phyloP scores from a whole-genome alignment of 2,329 filamentous ascomycete genomes.

The Stagonosporopsis vannaccii region DNA sequence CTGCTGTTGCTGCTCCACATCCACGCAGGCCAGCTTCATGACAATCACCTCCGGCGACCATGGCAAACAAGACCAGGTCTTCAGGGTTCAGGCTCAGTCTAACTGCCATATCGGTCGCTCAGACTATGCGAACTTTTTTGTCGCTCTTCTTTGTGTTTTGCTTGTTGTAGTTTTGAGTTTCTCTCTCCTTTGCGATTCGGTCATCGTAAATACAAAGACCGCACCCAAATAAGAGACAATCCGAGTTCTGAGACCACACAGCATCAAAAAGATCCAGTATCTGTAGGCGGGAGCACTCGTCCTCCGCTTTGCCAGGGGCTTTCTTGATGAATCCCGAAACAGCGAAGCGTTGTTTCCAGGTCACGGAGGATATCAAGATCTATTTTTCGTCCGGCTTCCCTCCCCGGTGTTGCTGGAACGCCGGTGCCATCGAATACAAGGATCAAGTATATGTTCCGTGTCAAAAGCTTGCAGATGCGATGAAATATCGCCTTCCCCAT shows the following conservation, averaged over 20 bases:
- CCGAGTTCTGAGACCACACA: constrained; percentile 58
- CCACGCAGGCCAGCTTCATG: constrained; percentile 44
- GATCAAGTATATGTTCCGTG: constrained; percentile 59
- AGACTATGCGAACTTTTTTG: constrained; percentile 43
- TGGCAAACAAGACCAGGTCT: constrained; percentile 51
- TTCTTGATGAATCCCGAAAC: constrained; percentile 52
- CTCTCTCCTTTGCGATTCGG: constrained; percentile 34
- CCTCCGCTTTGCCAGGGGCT: constrained; percentile 58
- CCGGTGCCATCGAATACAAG: constrained; percentile 64
- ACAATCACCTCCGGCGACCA: constrained; percentile 55
- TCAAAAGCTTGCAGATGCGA: constrained; percentile 55
- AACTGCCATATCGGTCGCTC: constrained; percentile 35
- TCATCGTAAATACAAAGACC: constrained; percentile 51
- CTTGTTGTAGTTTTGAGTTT: constrained; percentile 28
- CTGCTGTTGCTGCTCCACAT: constrained; percentile 47
- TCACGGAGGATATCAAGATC: constrained; percentile 43
- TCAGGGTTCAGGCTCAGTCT: constrained; percentile 44
- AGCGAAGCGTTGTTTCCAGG: constrained; percentile 49
- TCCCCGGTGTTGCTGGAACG: constrained; percentile 48
- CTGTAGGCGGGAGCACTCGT: constrained; percentile 58
- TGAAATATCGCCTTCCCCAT: constrained; percentile 53
- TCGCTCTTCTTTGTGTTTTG: constrained; percentile 44
- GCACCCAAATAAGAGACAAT: constrained; percentile 58
- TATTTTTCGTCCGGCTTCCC: constrained; percentile 39
- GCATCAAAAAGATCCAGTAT: constrained; percentile 56